Evolutionary conservation across 768 basidiomycete species (phyloP).

Genomic region (Serpula lacrymans): DNA sequence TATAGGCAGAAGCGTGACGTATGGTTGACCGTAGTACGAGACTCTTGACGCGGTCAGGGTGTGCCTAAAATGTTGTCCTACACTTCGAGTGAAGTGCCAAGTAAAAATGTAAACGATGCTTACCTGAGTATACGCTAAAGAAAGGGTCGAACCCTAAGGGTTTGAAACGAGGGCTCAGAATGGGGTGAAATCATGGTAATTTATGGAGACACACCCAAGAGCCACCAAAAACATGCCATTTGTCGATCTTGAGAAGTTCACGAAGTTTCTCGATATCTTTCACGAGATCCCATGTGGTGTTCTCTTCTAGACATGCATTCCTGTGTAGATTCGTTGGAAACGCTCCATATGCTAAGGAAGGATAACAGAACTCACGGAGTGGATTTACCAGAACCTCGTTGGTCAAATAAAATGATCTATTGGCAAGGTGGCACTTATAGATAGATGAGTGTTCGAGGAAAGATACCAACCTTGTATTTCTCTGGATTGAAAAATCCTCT

Average conservation of each 20-base stretch:
- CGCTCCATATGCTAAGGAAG: not conserved
- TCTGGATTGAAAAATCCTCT: conserved; percentile 78
- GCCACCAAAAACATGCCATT: conserved; percentile 95
- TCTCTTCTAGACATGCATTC: conserved; percentile 72
- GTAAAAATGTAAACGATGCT: conserved; percentile 4
- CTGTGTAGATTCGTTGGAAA: conserved; percentile 34
- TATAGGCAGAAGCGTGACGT: not conserved
- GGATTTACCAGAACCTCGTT: conserved; percentile 85
- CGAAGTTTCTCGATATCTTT: conserved; percentile 85
- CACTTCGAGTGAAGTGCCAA: no score
- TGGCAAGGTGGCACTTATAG: not conserved
- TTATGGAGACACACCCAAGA: conserved; percentile 64
- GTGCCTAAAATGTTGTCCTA: conserved; percentile 51
- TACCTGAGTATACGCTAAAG: conserved; percentile 84
- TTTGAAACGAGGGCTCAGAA: not conserved
- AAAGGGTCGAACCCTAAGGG: conserved; percentile 76
- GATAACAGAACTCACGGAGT: conserved; percentile 56
- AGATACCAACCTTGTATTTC: conserved; percentile 67
- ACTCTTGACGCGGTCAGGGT: conserved; percentile 77
- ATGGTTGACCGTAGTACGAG: conserved; percentile 65
- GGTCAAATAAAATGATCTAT: conserved; percentile 85
- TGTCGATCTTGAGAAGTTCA: conserved; percentile 69
- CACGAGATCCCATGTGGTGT: conserved; percentile 94
- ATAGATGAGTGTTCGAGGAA: conserved; percentile 1
- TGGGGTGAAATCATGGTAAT: not conserved